A percentile compares a stretch with the other conserved stretches of the same genome.
phyloP scores from a whole-genome alignment of 169 alveolate species.

The Babesia caballi region DNA sequence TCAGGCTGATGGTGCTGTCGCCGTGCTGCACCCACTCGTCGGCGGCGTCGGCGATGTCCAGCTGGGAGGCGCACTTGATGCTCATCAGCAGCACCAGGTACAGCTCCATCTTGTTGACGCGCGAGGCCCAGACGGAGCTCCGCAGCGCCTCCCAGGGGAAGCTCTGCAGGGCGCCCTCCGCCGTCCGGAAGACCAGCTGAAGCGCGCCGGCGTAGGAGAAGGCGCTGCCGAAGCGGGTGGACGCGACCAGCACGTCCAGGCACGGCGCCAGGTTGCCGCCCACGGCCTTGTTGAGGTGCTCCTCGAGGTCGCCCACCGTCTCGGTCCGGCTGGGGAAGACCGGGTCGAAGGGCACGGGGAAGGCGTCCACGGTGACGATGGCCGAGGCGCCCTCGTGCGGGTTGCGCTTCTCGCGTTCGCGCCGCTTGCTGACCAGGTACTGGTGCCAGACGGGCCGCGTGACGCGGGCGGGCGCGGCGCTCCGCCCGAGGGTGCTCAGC shows the following conservation, averaged over 20 bases:
- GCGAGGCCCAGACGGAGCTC: background rate
- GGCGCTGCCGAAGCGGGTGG: constrained; percentile 11
- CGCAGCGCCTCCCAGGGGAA: constrained; percentile 42
- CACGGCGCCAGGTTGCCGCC: constrained; percentile 43
- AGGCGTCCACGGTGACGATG: background rate
- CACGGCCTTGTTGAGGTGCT: constrained; percentile 1
- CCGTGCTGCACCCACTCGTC: background rate
- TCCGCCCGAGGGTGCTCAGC: constrained; percentile 27
- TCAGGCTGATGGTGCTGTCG: background rate
- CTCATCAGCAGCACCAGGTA: background rate
- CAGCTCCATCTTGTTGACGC: background rate
- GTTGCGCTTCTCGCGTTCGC: background rate
- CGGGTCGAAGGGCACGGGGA: constrained; percentile 49
- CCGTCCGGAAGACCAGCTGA: constrained; percentile 12
- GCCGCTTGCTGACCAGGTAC: background rate
- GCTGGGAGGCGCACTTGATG: background rate
- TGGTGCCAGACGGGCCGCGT: constrained; percentile 17
- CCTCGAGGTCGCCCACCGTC: background rate
- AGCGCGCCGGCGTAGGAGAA: constrained; percentile 32
- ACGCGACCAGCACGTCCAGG: background rate
- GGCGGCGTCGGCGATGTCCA: background rate
- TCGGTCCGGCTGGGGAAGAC: constrained; percentile 3
- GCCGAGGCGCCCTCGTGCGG: background rate
- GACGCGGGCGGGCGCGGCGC: constrained; percentile 27
- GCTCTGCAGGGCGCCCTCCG: background rate